Percentiles rank a stretch among this genome's conserved stretches.
Evolutionary conservation across 306 rosid genomes (phyloP).

Genomic region (Hippophae tibetana): DNA sequence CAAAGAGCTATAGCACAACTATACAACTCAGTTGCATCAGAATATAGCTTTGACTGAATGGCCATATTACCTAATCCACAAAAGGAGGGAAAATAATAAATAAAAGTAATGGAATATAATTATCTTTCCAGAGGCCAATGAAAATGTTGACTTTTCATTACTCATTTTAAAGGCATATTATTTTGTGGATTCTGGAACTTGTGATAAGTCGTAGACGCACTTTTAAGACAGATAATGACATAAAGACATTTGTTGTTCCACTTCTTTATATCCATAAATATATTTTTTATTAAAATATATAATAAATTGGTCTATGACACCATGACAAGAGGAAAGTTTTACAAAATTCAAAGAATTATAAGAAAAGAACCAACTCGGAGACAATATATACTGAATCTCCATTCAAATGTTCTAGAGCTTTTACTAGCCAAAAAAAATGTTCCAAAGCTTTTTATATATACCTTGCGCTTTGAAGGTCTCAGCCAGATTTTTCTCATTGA

Average conservation of each 20-base stretch:
- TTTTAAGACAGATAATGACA: not conserved
- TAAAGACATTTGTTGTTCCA: not conserved
- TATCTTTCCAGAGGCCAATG: no score
- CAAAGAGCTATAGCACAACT: constrained; percentile 60
- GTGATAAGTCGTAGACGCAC: not conserved
- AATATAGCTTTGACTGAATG: constrained; percentile 52
- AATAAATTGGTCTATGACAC: no score
- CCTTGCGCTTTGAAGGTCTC: constrained; percentile 77
- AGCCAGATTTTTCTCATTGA: constrained; percentile 50
- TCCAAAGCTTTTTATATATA: constrained; percentile 23
- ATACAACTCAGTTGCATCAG: constrained; percentile 73
- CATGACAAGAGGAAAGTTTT: no score
- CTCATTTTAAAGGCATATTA: no score
- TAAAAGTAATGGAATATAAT: no score
- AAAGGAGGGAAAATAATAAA: constrained; percentile 12
- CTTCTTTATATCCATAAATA: no score
- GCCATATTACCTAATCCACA: constrained; percentile 69
- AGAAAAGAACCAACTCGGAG: no score
- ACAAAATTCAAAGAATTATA: no score
- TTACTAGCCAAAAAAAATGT: constrained; percentile 5
- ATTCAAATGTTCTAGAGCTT: not conserved
- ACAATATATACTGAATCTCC: not conserved
- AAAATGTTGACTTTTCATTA: no score
- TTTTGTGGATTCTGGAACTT: no score
- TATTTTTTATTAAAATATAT: no score